phyloP scores from a whole-genome alignment of 2,329 filamentous ascomycete genomes.

The Zelopaecilomyces penicillatus region DNA sequence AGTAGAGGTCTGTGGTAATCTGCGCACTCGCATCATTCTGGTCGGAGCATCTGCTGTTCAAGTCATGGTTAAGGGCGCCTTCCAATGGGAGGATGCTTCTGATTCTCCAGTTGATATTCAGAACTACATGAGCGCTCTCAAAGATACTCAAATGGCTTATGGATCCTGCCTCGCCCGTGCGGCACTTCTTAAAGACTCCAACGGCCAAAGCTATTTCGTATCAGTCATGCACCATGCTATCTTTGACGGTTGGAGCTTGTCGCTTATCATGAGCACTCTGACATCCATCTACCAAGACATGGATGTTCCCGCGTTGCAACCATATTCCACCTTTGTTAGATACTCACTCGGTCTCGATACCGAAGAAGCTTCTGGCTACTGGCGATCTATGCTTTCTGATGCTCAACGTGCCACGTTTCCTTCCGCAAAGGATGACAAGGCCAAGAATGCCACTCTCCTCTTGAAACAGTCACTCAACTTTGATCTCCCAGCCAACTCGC shows the following conservation, averaged over 20 bases:
- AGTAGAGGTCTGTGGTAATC: not conserved
- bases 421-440: not conserved
- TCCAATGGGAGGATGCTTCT: not conserved
- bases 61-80: not conserved
- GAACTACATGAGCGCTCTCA: not conserved
- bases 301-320: conserved; percentile 19
- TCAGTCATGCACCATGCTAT: conserved; percentile 3
- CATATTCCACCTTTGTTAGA: conserved; percentile 25
- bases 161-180: not conserved
- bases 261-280: conserved; percentile 18
- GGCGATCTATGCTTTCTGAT: conserved; percentile 1
- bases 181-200: not conserved
- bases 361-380: conserved; percentile 21
- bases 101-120: not conserved
- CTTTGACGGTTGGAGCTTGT: conserved; percentile 29
- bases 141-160: not conserved
- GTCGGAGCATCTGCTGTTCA: not conserved
- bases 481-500: conserved; percentile 3
- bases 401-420: not conserved
- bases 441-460: not conserved
- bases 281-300: conserved; percentile 10
- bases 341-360: conserved; percentile 34
- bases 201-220: conserved; percentile 3
- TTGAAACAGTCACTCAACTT: not conserved
- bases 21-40: not conserved